Conservation (phyloP, 768 basidiomycete species). For the Chalciporus chontae region DNA sequence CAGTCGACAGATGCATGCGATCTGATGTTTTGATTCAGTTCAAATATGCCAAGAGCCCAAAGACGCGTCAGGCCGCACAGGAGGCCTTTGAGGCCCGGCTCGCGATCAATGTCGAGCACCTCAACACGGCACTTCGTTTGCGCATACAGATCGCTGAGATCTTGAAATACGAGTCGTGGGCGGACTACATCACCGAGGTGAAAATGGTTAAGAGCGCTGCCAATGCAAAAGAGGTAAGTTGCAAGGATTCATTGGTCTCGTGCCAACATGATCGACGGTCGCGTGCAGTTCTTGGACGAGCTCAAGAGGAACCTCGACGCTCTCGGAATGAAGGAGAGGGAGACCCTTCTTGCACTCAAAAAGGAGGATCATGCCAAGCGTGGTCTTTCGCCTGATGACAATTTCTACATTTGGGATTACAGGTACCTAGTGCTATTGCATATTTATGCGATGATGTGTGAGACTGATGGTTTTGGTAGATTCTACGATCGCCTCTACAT, state of each 20-base stretch:
- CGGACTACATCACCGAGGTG: slow-evolving; percentile 78
- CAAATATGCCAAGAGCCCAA: slow-evolving; percentile 71
- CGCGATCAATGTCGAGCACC: slow-evolving; percentile 63
- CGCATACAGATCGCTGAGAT: slow-evolving; percentile 67
- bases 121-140: slow-evolving; percentile 63
- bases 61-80: slow-evolving; percentile 62
- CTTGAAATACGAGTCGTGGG: slow-evolving; percentile 76
- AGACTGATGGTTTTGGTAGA: slow-evolving; percentile 14
- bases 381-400: slow-evolving; percentile 59
- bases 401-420: slow-evolving; percentile 85
- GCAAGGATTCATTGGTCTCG: no score
- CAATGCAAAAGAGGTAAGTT: slow-evolving; percentile 42
- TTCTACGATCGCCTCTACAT: slow-evolving; percentile 42
- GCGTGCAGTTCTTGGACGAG: slow-evolving; percentile 73
- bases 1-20: not conserved
- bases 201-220: slow-evolving; percentile 80
- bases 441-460: slow-evolving; percentile 24
- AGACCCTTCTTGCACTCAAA: slow-evolving; percentile 68
- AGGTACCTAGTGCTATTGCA: slow-evolving; percentile 32
- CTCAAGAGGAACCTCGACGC: slow-evolving; percentile 72
- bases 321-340: slow-evolving; percentile 64
- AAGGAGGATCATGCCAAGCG: slow-evolving; percentile 63
- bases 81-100: slow-evolving; percentile 70
- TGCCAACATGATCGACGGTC: not conserved
- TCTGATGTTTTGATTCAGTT: slow-evolving; percentile 44